phyloP scores from a whole-genome alignment of 179 eudicot genomes.

The Actinidia arguta region DNA sequence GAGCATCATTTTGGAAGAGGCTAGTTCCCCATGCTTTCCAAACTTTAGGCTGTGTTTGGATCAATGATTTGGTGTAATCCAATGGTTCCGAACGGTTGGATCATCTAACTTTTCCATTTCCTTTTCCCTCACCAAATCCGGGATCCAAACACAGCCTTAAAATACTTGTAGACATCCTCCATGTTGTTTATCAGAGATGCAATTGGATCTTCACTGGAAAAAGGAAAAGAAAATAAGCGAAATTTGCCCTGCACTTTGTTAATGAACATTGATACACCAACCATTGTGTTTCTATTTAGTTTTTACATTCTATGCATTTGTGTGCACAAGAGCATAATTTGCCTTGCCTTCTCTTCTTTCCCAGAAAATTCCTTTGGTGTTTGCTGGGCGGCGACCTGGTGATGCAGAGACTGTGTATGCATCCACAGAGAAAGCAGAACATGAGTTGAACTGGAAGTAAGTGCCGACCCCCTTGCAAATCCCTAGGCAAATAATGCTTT shows the following conservation, averaged over 20 bases:
- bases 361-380: slow-evolving; percentile 87
- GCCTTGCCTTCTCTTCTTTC: background rate
- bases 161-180: background rate
- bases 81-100: no score
- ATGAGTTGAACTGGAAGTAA: slow-evolving; percentile 95
- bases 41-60: background rate
- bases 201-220: background rate
- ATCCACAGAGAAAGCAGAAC: slow-evolving; percentile 86
- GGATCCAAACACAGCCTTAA: no score
- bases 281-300: background rate
- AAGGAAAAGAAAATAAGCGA: background rate
- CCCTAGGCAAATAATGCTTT: background rate
- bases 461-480: slow-evolving; percentile 29
- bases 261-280: no score
- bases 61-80: no score
- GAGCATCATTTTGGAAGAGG: background rate
- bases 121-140: no score
- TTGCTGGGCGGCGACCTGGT: slow-evolving; percentile 86
- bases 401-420: slow-evolving; percentile 94
- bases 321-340: background rate
- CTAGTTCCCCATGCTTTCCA: background rate
- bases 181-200: background rate
- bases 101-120: no score
- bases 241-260: background rate
- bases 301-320: background rate